A percentile compares a stretch with the other conserved stretches of the same genome.
Evolutionary conservation across 352 stramenopile genomes (phyloP).

Genomic region (Phytophthora kernoviae): DNA sequence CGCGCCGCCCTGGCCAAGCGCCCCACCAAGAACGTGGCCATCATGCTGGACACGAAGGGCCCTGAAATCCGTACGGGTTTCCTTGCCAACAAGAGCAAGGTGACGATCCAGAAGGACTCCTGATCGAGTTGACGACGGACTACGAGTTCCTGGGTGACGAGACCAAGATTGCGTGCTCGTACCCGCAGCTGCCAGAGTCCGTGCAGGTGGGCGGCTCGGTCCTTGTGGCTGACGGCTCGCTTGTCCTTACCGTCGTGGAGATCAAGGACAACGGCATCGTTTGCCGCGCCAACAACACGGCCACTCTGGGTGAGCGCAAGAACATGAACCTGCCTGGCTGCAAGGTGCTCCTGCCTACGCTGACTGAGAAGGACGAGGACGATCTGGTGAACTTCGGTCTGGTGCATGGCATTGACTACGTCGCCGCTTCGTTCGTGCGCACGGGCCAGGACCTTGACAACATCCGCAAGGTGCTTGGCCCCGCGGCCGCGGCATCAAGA

Average conservation of each 20-base stretch:
- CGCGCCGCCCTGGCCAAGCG: slow-evolving; percentile 62
- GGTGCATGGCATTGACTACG: slow-evolving; percentile 96
- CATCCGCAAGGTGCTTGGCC: slow-evolving; percentile 92
- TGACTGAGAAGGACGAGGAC: slow-evolving; percentile 93
- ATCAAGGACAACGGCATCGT: slow-evolving; percentile 79
- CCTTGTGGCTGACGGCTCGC: slow-evolving; percentile 93
- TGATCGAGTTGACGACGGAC: slow-evolving; percentile 68
- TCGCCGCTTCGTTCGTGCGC: slow-evolving; percentile 98
- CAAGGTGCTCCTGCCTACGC: slow-evolving; percentile 90
- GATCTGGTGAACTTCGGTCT: slow-evolving; percentile 96
- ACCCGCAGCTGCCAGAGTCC: slow-evolving; percentile 87
- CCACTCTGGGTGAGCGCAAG: slow-evolving; percentile 91
- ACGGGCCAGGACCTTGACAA: slow-evolving; percentile 96
- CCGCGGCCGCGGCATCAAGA: slow-evolving; percentile 88
- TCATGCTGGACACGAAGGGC: slow-evolving; percentile 97
- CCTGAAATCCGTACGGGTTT: slow-evolving; percentile 96
- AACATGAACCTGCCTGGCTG: slow-evolving; percentile 96
- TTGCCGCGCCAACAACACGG: slow-evolving; percentile 75
- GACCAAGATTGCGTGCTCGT: slow-evolving; percentile 93
- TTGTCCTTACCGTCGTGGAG: slow-evolving; percentile 92
- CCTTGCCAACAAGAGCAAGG: slow-evolving; percentile 67
- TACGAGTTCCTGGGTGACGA: slow-evolving; percentile 77
- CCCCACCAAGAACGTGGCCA: slow-evolving; percentile 77
- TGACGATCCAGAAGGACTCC: slow-evolving; percentile 62
- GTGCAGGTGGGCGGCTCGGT: slow-evolving; percentile 92